phyloP scores from a whole-genome alignment of 2,329 filamentous ascomycete genomes.

The Diplocarpon mali region DNA sequence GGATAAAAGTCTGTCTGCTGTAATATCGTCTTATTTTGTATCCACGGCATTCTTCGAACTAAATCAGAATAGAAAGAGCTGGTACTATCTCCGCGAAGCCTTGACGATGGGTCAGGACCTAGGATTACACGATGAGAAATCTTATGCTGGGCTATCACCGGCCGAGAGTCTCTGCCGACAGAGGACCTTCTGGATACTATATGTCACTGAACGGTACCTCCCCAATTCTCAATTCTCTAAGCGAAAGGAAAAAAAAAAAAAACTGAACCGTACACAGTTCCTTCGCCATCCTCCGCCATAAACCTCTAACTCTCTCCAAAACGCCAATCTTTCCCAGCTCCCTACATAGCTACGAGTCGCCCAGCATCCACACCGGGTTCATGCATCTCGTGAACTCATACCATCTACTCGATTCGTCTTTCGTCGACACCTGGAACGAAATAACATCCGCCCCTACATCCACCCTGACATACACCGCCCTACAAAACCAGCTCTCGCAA shows the following conservation, averaged over 20 bases:
- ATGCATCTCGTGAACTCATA: conserved; percentile 50
- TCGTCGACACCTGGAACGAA: conserved; percentile 55
- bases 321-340: conserved; percentile 44
- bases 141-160: conserved; percentile 37
- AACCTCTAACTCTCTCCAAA: conserved; percentile 49
- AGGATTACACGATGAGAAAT: conserved; percentile 45
- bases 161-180: conserved; percentile 43
- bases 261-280: conserved; percentile 32
- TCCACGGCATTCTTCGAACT: conserved; percentile 51
- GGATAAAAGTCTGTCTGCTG: conserved; percentile 40
- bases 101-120: conserved; percentile 48
- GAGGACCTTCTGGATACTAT: conserved; percentile 51
- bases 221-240: neutral
- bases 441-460: conserved; percentile 33
- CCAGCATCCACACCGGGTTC: conserved; percentile 45
- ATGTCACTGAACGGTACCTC: conserved; percentile 46
- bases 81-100: conserved; percentile 50
- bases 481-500: conserved; percentile 42
- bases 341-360: conserved; percentile 40
- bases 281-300: conserved; percentile 52
- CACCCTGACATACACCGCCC: conserved; percentile 31
- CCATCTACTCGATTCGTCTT: conserved; percentile 50
- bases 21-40: conserved; percentile 53
- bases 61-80: conserved; percentile 46
- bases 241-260: neutral